phyloP scores from a whole-genome alignment of 2,329 filamentous ascomycete genomes.

The Ophidiomyces ophidiicola region DNA sequence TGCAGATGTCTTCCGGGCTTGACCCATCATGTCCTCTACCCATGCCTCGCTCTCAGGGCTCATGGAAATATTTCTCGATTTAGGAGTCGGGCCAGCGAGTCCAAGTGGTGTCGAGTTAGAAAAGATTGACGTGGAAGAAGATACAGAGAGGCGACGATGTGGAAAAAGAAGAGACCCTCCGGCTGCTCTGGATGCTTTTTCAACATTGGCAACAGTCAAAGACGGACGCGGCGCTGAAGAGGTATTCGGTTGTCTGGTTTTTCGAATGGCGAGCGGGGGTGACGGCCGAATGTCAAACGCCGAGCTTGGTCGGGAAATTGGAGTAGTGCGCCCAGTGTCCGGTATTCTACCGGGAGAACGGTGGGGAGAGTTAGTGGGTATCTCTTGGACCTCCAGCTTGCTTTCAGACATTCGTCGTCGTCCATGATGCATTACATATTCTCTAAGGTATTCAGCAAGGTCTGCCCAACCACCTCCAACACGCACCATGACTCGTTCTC shows the following conservation, averaged over 20 bases:
- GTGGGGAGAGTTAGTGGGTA: conserved; percentile 17
- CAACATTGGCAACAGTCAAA: conserved; percentile 21
- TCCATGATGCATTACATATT: conserved; percentile 85
- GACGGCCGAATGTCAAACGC: conserved; percentile 27
- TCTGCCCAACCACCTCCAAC: conserved; percentile 98
- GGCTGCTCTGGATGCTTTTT: conserved; percentile 20
- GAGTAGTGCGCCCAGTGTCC: conserved; percentile 23
- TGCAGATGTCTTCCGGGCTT: conserved; percentile 31
- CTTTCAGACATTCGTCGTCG: conserved; percentile 50
- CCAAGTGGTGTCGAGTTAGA: conserved; percentile 30
- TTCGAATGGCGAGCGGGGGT: conserved; percentile 31
- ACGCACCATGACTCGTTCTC: conserved; percentile 92
- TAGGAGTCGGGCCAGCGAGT: conserved; percentile 34
- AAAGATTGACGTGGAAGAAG: conserved; percentile 28
- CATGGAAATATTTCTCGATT: conserved; percentile 30
- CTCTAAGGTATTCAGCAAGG: conserved; percentile 82
- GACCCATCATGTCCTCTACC: conserved; percentile 36
- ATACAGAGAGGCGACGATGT: conserved; percentile 28
- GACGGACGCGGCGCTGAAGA: conserved; percentile 21
- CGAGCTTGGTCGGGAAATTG: conserved; percentile 27
- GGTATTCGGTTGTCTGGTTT: conserved; percentile 28
- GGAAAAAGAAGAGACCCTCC: conserved; percentile 22
- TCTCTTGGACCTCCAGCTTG: conserved; percentile 44
- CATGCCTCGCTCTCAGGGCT: conserved; percentile 37
- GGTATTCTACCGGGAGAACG: conserved; percentile 9